Evolutionary conservation across 805 yeast genomes (phyloP).

Genomic region (Pichia thaimueangensis): DNA sequence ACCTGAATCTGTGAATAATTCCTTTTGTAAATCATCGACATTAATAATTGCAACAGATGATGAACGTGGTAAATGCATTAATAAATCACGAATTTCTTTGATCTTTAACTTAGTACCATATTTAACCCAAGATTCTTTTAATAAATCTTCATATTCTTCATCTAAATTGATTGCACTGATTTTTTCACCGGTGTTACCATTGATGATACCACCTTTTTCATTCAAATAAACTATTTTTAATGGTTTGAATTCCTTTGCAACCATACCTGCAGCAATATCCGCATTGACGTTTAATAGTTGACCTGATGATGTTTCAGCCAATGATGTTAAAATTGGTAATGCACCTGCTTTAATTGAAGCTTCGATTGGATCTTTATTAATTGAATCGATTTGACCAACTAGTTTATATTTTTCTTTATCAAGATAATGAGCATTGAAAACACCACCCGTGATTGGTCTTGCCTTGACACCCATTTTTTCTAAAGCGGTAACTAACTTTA

Average conservation of each 20-base stretch:
- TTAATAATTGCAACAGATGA: slow-evolving; percentile 97
- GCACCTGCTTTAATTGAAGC: slow-evolving; percentile 96
- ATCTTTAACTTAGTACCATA: slow-evolving; percentile 97
- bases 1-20: slow-evolving; percentile 96
- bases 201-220: slow-evolving; percentile 95
- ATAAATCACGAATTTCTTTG: slow-evolving; percentile 89
- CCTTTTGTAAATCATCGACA: slow-evolving; percentile 92
- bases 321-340: slow-evolving; percentile 88
- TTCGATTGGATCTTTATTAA: slow-evolving; percentile 84
- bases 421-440: slow-evolving; percentile 85
- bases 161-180: slow-evolving; percentile 87
- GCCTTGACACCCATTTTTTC: slow-evolving; percentile 97
- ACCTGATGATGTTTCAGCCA: slow-evolving; percentile 95
- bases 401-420: slow-evolving; percentile 86
- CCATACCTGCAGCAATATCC: slow-evolving; percentile 97
- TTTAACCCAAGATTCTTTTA: slow-evolving; percentile 96
- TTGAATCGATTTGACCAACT: slow-evolving; percentile 85
- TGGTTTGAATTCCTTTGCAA: slow-evolving; percentile 95
- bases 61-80: slow-evolving; percentile 91
- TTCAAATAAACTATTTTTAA: slow-evolving; percentile 91
- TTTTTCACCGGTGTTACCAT: slow-evolving; percentile 88
- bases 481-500: slow-evolving; percentile 89
- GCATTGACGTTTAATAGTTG: slow-evolving; percentile 97
- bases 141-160: slow-evolving; percentile 86
- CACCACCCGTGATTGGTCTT: slow-evolving; percentile 97